phyloP scores from a whole-genome alignment of 441 rosid species.

The Raphanus hybrid region DNA sequence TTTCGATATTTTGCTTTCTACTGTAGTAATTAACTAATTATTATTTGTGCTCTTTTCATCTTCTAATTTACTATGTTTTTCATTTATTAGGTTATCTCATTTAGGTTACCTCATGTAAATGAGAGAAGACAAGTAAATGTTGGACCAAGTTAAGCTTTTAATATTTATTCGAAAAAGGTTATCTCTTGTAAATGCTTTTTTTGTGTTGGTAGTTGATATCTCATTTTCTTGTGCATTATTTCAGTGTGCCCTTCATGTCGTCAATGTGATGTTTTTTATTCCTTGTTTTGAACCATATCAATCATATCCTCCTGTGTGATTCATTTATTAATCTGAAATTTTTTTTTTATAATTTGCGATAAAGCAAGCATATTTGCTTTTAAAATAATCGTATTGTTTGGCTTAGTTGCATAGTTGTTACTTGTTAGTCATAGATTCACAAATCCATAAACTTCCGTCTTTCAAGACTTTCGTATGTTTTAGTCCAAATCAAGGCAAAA shows the following conservation, averaged over 20 bases:
- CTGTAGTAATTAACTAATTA: background rate
- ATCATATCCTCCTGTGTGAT: slow-evolving; percentile 26
- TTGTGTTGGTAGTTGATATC: slow-evolving; percentile 25
- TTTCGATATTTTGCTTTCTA: background rate
- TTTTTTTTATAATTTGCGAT: background rate
- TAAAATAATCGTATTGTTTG: background rate
- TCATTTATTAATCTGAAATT: background rate
- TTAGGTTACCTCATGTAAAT: background rate
- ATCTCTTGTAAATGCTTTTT: background rate
- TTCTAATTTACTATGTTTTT: background rate
- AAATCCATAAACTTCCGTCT: background rate
- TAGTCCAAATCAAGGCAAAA: slow-evolving; percentile 24
- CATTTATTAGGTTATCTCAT: background rate
- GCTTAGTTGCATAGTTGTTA: background rate
- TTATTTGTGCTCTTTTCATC: background rate
- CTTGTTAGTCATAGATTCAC: background rate
- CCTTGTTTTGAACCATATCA: slow-evolving; percentile 24
- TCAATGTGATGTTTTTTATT: slow-evolving; percentile 22
- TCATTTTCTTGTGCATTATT: slow-evolving; percentile 28
- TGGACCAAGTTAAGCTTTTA: no score
- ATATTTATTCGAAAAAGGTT: no score
- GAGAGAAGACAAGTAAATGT: no score
- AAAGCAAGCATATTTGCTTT: background rate
- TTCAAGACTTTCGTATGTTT: background rate
- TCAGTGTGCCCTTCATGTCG: slow-evolving; percentile 26